Evolutionary conservation across 768 basidiomycete species (phyloP).

Genomic region (Termitomyces eurrhizus): DNA sequence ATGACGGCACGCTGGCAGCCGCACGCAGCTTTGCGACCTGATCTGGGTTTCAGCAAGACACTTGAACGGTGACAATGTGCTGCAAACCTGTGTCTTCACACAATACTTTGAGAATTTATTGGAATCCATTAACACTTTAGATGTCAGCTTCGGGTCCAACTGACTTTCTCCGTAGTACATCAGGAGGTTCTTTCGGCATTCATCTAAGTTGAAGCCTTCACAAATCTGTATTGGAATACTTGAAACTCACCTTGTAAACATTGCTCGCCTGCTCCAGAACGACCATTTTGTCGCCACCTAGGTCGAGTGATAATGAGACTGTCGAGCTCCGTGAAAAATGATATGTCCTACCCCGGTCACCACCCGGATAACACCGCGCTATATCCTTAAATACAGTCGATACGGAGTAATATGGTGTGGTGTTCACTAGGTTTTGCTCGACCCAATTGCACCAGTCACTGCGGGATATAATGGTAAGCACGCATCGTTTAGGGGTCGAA

Average conservation of each 20-base stretch:
- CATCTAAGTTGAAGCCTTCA: not conserved
- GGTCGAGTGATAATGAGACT: not conserved
- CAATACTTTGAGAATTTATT: not conserved
- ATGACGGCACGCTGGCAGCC: not conserved
- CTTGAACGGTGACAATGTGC: not conserved
- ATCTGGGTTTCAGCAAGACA: not conserved
- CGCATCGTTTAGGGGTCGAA: not conserved
- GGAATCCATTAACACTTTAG: not conserved
- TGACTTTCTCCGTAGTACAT: not conserved
- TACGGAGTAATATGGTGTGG: not conserved
- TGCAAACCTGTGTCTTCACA: not conserved
- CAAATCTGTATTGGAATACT: not conserved
- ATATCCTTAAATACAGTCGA: not conserved
- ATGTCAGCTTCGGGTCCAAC: not conserved
- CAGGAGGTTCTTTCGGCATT: not conserved
- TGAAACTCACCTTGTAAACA: not conserved
- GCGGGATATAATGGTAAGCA: not conserved
- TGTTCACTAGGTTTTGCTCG: not conserved
- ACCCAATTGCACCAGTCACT: not conserved
- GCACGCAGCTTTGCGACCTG: not conserved
- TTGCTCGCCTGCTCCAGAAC: not conserved
- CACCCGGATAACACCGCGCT: not conserved
- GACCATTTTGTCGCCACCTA: not conserved
- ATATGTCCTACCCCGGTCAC: not conserved
- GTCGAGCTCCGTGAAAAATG: not conserved